Percentiles rank a stretch among this genome's conserved stretches.
Evolutionary conservation across 139 green algal genomes (phyloP).

Genomic region (Chlorella sp.): DNA sequence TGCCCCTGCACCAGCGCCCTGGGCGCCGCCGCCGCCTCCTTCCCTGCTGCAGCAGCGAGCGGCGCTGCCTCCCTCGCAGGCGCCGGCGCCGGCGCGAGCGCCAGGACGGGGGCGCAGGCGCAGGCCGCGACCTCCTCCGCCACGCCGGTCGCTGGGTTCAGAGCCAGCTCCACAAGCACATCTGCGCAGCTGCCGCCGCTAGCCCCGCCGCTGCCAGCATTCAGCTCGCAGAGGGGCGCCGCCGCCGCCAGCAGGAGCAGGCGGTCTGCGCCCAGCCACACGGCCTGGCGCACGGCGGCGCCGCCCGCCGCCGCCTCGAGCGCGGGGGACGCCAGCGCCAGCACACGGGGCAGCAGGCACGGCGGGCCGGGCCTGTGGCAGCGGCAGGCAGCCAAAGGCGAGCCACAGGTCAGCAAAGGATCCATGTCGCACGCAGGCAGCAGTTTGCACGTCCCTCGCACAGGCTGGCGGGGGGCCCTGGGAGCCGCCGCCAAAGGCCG

Average conservation of each 20-base stretch:
- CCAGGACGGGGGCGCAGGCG: constrained; percentile 10
- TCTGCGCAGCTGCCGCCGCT: constrained; percentile 3
- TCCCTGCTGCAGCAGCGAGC: too few species aligned
- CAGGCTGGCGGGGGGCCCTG: too few species aligned
- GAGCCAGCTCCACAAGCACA: constrained; percentile 5
- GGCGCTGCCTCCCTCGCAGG: background rate
- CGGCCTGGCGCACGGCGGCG: background rate
- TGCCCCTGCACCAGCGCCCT: constrained; percentile 24
- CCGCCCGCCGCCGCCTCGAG: background rate
- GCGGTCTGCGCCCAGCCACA: background rate
- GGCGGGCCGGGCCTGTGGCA: background rate
- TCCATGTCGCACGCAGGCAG: background rate
- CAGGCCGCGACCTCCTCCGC: constrained; percentile 2
- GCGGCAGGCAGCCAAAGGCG: too few species aligned
- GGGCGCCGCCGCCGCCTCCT: background rate
- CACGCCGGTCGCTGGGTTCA: background rate
- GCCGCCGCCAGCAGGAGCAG: constrained; percentile 11
- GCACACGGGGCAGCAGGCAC: background rate
- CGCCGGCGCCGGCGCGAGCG: background rate
- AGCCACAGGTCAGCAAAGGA: too few species aligned
- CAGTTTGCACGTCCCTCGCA: too few species aligned
- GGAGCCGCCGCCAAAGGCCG: too few species aligned
- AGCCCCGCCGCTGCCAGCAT: background rate
- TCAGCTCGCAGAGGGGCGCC: background rate
- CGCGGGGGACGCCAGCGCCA: background rate